Percentiles rank a stretch among this genome's conserved stretches.
These are phyloP conservation scores for Phaffia australis DNA, from an alignment of 768 basidiomycete species.

Conservation along the genomic window DNA sequence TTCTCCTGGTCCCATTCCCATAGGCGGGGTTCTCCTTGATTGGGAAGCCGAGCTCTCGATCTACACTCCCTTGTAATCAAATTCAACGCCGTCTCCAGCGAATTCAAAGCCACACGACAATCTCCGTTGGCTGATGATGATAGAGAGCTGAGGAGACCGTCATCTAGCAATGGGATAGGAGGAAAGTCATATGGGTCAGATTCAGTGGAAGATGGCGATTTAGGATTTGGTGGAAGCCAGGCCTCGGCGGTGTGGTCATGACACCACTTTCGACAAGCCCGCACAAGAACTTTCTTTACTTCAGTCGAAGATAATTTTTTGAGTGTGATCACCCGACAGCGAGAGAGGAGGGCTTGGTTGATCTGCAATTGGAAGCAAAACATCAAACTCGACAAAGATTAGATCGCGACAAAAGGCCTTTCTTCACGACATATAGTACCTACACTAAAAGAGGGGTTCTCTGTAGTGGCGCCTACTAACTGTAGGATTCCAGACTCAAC, in stretches of 20 bases:
- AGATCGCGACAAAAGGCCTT: background rate
- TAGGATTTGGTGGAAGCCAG: slow-evolving; percentile 10
- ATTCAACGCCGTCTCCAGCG: slow-evolving; percentile 57
- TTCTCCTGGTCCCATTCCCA: slow-evolving; percentile 30
- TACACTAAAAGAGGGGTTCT: slow-evolving; percentile 73
- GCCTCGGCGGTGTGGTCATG: background rate
- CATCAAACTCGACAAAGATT: background rate
- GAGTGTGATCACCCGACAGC: slow-evolving; percentile 58
- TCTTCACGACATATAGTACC: background rate
- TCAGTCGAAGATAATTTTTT: slow-evolving; percentile 57
- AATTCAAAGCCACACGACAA: slow-evolving; percentile 64
- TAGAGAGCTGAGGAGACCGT: slow-evolving; percentile 43
- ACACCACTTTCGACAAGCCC: slow-evolving; percentile 40
- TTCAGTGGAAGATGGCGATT: slow-evolving; percentile 9
- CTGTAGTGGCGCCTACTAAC: slow-evolving; percentile 75
- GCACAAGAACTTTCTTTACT: slow-evolving; percentile 49
- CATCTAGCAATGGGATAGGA: background rate
- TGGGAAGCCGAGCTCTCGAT: background rate
- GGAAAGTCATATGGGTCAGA: slow-evolving; percentile 22
- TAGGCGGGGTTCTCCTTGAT: background rate
- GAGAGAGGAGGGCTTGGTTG: slow-evolving; percentile 29
- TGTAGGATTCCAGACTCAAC: slow-evolving; percentile 68
- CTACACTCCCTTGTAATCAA: background rate
- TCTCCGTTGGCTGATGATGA: slow-evolving; percentile 55
- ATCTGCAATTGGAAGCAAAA: slow-evolving; percentile 14